Evolutionary conservation across 1,284 basidiomycete species (phyloP).

Genomic region (Ganoderma multipileum): DNA sequence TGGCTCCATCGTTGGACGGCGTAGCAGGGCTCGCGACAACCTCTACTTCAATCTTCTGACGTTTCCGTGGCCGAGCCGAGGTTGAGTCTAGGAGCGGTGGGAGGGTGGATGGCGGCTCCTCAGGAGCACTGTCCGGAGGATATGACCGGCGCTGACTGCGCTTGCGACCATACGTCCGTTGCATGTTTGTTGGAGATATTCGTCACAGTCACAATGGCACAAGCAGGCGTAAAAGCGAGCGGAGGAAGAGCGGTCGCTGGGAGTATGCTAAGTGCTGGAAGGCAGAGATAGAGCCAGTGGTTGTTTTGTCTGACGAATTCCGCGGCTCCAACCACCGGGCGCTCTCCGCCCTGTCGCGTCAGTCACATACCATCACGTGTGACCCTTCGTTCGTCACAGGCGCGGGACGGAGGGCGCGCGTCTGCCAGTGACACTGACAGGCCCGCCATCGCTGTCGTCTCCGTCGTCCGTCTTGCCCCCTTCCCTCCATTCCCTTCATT

Average conservation of each 20-base stretch:
- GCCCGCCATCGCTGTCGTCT: slow-evolving; percentile 10
- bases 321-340: background rate
- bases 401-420: slow-evolving; percentile 16
- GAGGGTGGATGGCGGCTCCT: slow-evolving; percentile 14
- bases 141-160: slow-evolving; percentile 30
- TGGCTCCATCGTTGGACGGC: background rate
- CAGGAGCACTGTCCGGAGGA: slow-evolving; percentile 14
- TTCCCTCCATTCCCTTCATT: slow-evolving; percentile 3
- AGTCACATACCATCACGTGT: slow-evolving; percentile 23
- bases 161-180: slow-evolving; percentile 35
- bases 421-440: too few relatives aligned
- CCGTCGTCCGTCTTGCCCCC: slow-evolving; percentile 9
- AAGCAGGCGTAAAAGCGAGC: background rate
- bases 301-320: slow-evolving; percentile 1
- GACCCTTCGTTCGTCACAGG: slow-evolving; percentile 20
- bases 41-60: slow-evolving; percentile 33
- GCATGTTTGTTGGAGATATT: slow-evolving; percentile 19
- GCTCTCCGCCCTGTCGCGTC: slow-evolving; percentile 22
- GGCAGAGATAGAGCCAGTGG: background rate
- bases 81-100: background rate
- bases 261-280: background rate
- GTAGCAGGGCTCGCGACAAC: slow-evolving; percentile 11
- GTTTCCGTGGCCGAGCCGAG: slow-evolving; percentile 33
- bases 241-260: background rate
- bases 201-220: background rate